Evolutionary conservation across 331 rosid genomes (phyloP).

Genomic region (Malus hybrid): DNA sequence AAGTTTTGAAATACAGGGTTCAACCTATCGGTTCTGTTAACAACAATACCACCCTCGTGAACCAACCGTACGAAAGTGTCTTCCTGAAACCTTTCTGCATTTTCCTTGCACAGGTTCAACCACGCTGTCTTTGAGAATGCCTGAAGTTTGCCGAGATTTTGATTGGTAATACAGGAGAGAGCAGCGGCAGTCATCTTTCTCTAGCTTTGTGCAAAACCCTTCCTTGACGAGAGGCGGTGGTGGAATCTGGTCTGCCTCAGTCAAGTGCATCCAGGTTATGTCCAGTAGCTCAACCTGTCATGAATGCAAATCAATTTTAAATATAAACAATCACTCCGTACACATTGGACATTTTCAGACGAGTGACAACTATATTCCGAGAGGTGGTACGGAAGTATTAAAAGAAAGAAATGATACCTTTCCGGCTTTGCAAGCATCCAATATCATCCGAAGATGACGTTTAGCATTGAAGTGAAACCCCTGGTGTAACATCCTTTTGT

Average conservation of each 20-base stretch:
- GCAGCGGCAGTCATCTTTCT: conserved; percentile 49
- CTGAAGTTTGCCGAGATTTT: conserved; percentile 23
- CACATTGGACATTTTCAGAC: not conserved
- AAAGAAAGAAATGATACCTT: conserved; percentile 39
- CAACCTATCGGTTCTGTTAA: conserved; percentile 25
- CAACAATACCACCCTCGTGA: conserved; percentile 27
- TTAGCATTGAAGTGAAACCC: conserved; percentile 74
- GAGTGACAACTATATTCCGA: not conserved
- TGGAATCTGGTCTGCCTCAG: conserved; percentile 30
- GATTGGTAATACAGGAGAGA: conserved; percentile 36
- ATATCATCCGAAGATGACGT: conserved; percentile 79
- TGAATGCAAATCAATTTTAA: not conserved
- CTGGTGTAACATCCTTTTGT: conserved; percentile 51
- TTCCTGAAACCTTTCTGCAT: conserved; percentile 35
- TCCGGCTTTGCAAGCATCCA: conserved; percentile 67
- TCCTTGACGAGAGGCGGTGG: conserved; percentile 56
- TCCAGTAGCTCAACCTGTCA: conserved; percentile 61
- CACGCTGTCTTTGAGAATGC: conserved; percentile 62
- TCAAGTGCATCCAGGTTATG: conserved; percentile 63
- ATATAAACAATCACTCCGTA: too few species aligned
- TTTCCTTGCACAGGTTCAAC: conserved; percentile 52
- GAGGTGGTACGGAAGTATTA: not conserved
- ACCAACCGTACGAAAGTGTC: conserved; percentile 44
- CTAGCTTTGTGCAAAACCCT: conserved; percentile 55
- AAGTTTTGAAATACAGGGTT: conserved; percentile 42